phyloP scores from a whole-genome alignment of 805 yeast species.

The Cyberlindnera amylophila region DNA sequence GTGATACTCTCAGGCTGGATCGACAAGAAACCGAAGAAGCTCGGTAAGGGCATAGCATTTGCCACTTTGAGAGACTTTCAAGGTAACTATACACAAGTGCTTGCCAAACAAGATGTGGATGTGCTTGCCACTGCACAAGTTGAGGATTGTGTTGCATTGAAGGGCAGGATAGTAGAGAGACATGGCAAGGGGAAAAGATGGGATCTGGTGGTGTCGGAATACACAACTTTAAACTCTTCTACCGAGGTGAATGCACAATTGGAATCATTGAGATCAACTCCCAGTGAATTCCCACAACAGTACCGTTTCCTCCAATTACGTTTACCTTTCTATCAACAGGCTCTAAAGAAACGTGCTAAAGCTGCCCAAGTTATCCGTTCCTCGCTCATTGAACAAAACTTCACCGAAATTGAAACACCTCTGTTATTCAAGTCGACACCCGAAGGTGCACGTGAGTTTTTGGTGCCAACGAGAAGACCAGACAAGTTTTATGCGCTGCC shows the following conservation, averaged over 20 bases:
- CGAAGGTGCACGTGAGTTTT: slow-evolving; percentile 94
- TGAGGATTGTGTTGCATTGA: slow-evolving; percentile 71
- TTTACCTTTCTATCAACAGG: slow-evolving; percentile 49
- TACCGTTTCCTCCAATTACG: slow-evolving; percentile 80
- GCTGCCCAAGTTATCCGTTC: slow-evolving; percentile 47
- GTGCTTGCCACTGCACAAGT: slow-evolving; percentile 46
- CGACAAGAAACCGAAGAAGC: slow-evolving; percentile 64
- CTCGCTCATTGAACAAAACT: slow-evolving; percentile 39
- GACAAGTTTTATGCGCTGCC: slow-evolving; percentile 81
- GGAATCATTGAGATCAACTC: slow-evolving; percentile 50
- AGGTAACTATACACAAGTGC: slow-evolving; percentile 65
- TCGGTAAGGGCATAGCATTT: slow-evolving; percentile 64
- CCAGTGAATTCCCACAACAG: slow-evolving; percentile 69
- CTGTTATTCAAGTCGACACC: slow-evolving; percentile 92
- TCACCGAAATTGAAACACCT: slow-evolving; percentile 91
- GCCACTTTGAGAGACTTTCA: slow-evolving; percentile 69
- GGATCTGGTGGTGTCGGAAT: slow-evolving; percentile 54
- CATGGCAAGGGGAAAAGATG: slow-evolving; percentile 32
- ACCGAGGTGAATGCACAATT: slow-evolving; percentile 65
- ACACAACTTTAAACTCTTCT: slow-evolving; percentile 60
- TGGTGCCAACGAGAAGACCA: slow-evolving; percentile 80
- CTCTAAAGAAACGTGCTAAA: slow-evolving; percentile 52
- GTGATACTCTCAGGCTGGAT: slow-evolving; percentile 81
- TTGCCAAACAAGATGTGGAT: slow-evolving; percentile 36
- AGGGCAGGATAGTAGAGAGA: slow-evolving; percentile 47